Conservation (phyloP, 2,329 filamentous ascomycete genomes). For the Madurella mycetomatis region DNA sequence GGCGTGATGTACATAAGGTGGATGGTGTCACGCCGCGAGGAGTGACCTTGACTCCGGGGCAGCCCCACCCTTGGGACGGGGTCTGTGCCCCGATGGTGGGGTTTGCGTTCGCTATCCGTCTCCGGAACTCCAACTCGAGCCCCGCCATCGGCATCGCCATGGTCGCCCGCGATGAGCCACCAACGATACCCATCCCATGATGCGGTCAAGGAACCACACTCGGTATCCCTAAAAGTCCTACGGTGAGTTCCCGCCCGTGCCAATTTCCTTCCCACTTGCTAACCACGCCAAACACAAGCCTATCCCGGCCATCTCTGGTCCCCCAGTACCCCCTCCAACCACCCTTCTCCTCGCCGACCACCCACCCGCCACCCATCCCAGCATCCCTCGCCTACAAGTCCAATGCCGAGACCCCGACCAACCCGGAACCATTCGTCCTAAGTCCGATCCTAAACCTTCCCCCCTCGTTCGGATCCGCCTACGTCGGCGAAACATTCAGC, state of each 20-base stretch:
- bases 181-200: constrained; percentile 55
- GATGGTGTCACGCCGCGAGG: too few species aligned
- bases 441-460: constrained; percentile 74
- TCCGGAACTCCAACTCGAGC: background rate
- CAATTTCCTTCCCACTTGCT: background rate
- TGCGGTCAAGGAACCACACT: constrained; percentile 68
- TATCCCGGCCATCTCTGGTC: constrained; percentile 77
- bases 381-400: constrained; percentile 70
- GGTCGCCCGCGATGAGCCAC: constrained; percentile 46
- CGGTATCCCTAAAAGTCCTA: constrained; percentile 72
- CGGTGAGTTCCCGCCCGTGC: constrained; percentile 41
- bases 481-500: constrained; percentile 91
- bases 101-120: background rate
- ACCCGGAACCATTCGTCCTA: constrained; percentile 54
- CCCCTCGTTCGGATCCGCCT: constrained; percentile 86
- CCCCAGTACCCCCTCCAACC: constrained; percentile 61
- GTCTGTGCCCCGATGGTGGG: background rate
- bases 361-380: constrained; percentile 47
- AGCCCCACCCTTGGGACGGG: background rate
- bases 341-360: constrained; percentile 36
- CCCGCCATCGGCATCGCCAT: constrained; percentile 11
- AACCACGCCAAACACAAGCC: constrained; percentile 48
- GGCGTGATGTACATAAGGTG: too few species aligned
- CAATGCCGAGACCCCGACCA: constrained; percentile 32
- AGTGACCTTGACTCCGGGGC: too few species aligned